Base-by-base conservation (phyloP, 169 alveolate species). In the Nephromyces sp. region DNA sequence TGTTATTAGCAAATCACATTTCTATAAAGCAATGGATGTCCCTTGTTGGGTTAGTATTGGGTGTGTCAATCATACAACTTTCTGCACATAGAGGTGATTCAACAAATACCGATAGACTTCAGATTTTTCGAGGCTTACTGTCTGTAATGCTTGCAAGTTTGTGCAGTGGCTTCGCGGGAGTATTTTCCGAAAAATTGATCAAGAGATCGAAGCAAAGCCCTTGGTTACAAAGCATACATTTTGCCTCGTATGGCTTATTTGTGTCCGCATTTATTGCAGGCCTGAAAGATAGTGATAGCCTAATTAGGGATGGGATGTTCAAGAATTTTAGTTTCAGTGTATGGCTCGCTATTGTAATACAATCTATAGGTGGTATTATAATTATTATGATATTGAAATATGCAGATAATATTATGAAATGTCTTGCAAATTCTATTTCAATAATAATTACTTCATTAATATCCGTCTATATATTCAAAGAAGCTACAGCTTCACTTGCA, bases 311-410 rank as follows among this genome's bases (percentile, higher is more conserved):
- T 30, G 90, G 90, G 3, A 81, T 84, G 32, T 78, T 84, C 66
- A 79, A 81, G 28, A 87, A 87, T 8, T 84, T 79, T 82, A 81
- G 57, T 35, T 28, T 72, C 15, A n/a, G 78, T 15, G 81, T 69
- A 1, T 79, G 87, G 87, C 30, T 64, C 6, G 86, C 75, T 30
- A 72, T 81, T n/a, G 61, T 72, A 6, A 51, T 80, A 35, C 86
- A 87, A 68, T 88, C 89, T 2, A 63, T 82, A 15, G 92, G 92
- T 6, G 92, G 92, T n/a, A 83, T 87, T 21, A 80, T 87, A 22
- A 89, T 87, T 25, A 90, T 90, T 6, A 89, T 88, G 0, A 90
- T 87, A 32, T 76, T 87, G 28, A 87, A 87, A 68, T 87, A 87
- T 66, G 92, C 92, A 3, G 92, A 87, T 75, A 87, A 84, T 52